These are phyloP conservation scores for Nannizzia gypsea DNA, from an alignment of 2,329 filamentous ascomycete species.

Conservation along the genomic window DNA sequence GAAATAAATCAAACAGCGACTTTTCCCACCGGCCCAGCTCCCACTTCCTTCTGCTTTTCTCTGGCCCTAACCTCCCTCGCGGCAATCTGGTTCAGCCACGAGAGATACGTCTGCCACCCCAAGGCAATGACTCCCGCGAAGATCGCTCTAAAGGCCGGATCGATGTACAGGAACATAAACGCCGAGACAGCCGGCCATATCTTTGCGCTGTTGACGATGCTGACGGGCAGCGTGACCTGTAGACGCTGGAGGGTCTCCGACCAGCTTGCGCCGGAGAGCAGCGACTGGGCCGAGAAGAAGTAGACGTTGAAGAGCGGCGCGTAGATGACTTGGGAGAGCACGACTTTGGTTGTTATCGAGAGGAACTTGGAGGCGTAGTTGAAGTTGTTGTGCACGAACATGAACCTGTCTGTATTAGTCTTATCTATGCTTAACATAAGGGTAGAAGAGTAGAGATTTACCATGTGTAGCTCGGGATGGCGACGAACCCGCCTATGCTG, in stretches of 20 bases:
- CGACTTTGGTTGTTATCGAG: conserved; percentile 64
- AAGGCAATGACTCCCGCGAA: conserved; percentile 71
- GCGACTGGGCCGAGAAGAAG: conserved; percentile 70
- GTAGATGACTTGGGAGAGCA: conserved; percentile 68
- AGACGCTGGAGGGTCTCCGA: conserved; percentile 58
- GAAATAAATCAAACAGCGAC: neutral
- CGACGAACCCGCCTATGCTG: conserved; percentile 58
- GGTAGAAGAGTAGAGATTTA: conserved; percentile 31
- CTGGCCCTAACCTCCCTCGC: conserved; percentile 42
- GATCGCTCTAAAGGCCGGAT: conserved; percentile 64
- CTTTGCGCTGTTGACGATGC: conserved; percentile 68
- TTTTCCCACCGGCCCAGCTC: neutral
- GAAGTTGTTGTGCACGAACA: conserved; percentile 69
- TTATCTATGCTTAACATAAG: conserved; percentile 4
- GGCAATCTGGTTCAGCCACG: conserved; percentile 62
- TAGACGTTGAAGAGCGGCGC: conserved; percentile 73
- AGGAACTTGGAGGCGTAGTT: conserved; percentile 65
- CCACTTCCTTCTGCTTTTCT: too few species aligned
- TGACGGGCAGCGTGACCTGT: conserved; percentile 61
- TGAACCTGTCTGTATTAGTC: conserved; percentile 60
- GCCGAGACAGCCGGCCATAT: conserved; percentile 81
- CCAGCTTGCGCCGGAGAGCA: conserved; percentile 56
- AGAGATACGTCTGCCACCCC: conserved; percentile 87
- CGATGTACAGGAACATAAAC: conserved; percentile 74
- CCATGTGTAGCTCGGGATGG: conserved; percentile 75